Evolutionary conservation across 1,284 basidiomycete genomes (phyloP).

Genomic region (Pseudozyma sp.): DNA sequence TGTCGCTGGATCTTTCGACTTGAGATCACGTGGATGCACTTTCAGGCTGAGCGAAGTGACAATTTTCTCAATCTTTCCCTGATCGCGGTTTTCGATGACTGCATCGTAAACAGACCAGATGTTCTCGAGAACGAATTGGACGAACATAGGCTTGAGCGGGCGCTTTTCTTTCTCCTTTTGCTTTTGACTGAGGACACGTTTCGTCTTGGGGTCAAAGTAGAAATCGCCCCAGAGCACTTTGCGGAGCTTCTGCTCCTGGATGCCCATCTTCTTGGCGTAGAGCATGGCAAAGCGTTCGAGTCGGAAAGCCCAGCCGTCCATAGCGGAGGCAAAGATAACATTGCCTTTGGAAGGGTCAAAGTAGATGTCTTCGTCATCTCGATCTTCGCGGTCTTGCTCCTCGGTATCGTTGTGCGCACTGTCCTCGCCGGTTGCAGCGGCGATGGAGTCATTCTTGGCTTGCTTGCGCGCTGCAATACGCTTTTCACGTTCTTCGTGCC

Average conservation of each 20-base stretch:
- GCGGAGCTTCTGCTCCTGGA: constrained; percentile 87
- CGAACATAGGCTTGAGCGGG: constrained; percentile 93
- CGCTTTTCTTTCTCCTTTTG: constrained; percentile 78
- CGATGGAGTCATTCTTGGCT: constrained; percentile 60
- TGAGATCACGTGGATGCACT: constrained; percentile 87
- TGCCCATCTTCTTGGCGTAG: constrained; percentile 89
- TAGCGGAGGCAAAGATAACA: constrained; percentile 94
- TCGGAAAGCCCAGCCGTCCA: constrained; percentile 98
- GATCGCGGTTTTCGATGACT: constrained; percentile 55
- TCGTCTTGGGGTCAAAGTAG: constrained; percentile 95
- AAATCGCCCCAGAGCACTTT: constrained; percentile 97
- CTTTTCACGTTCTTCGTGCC: constrained; percentile 90
- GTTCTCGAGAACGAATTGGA: constrained; percentile 97
- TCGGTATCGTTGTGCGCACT: constrained; percentile 72
- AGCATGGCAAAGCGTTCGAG: constrained; percentile 92
- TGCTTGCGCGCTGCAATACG: constrained; percentile 81
- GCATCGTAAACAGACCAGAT: constrained; percentile 89
- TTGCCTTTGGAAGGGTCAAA: constrained; percentile 96
- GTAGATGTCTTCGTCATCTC: constrained; percentile 92
- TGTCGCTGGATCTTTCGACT: constrained; percentile 87
- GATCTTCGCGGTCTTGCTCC: constrained; percentile 76
- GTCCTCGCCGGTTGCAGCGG: constrained; percentile 71
- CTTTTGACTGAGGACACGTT: constrained; percentile 90
- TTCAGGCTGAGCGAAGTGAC: constrained; percentile 85
- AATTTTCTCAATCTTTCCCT: constrained; percentile 86